Percentiles rank a stretch among this genome's conserved stretches.
Conservation (phyloP, 345 rosid genomes). For the Arabis hirsuta region DNA sequence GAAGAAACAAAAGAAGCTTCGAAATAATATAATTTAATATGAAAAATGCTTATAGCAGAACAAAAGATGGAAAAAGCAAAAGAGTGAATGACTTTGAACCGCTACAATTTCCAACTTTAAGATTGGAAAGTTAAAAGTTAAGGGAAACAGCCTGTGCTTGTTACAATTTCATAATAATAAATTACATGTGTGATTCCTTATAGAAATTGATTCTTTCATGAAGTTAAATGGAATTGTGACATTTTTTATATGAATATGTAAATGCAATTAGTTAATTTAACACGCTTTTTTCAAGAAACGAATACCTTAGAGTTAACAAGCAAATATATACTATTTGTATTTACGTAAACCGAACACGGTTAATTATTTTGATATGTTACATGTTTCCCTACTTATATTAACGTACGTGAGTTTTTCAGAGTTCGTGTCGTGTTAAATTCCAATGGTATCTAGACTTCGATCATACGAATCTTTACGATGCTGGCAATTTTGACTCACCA, state of each 20-base stretch:
- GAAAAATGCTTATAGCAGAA: conserved; percentile 18
- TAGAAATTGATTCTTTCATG: conserved; percentile 15
- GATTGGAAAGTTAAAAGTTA: conserved; percentile 31
- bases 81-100: conserved; percentile 38
- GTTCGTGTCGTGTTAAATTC: not conserved
- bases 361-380: not conserved
- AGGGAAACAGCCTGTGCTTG: conserved; percentile 24
- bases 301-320: not conserved
- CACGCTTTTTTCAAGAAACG: not conserved
- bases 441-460: too few relatives aligned
- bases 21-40: conserved; percentile 10
- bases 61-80: conserved; percentile 23
- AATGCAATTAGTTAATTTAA: not conserved
- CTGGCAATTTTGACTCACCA: too few relatives aligned
- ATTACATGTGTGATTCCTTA: conserved; percentile 37
- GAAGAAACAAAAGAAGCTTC: conserved; percentile 29
- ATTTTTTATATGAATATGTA: not conserved
- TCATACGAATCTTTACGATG: not conserved
- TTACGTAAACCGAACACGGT: not conserved
- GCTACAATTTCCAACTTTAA: conserved; percentile 37
- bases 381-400: not conserved
- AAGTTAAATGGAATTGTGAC: not conserved
- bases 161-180: conserved; percentile 20
- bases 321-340: not conserved
- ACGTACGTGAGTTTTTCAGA: not conserved